Base-by-base conservation (phyloP, 305 asterid species). In the Ilex paraguariensis region DNA sequence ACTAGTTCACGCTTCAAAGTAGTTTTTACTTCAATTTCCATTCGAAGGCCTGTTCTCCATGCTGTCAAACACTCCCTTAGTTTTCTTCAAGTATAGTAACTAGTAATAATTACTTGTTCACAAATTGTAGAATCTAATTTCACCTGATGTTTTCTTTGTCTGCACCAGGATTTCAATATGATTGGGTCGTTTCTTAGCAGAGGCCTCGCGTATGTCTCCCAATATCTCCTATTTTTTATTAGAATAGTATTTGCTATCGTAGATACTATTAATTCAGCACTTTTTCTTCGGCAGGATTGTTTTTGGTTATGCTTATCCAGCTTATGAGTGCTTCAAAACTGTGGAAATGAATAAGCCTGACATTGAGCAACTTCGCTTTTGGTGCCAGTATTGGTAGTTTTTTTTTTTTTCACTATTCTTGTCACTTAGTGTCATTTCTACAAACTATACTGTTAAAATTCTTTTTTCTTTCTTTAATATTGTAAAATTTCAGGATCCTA, bases 301-400 rank as follows among this genome's bases (percentile, higher is more conserved):
- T 21, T 64, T 64, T 56, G 77, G 73, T 3, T 64, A 68, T 14
- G 57, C 57, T 3, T 68, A 68, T 68, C 73, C 78, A 39, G 73
- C 70, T 10, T 73, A 63, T 9, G 70, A 73, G 56, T 68, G 78
- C 55, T 63, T 36, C 40, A 73, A 68, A 56, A 36, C 67, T 13
- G 14, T 68, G 45, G 73, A 73, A 49, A 63, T 44, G 2, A 9
- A 30, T 13, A 48, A 33, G 55, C 51, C 67, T 10, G 64, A 68
- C 8, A 59, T 59, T 21, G 63, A 67, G 15, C 69, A 54, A 12
- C 73, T 72, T 59, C 31, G 28, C 3, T 72, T 67, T 15, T 72
- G 77, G 74, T 73, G 78, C 54, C 70, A 56, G 11, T 68, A 64
- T 55, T 68, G 74, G 77, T 72, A 31, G 50, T 51, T 39, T 7